A percentile compares a stretch with the other conserved stretches of the same genome.
phyloP scores from a whole-genome alignment of 1,284 basidiomycete species.

The Mycena citricolor region DNA sequence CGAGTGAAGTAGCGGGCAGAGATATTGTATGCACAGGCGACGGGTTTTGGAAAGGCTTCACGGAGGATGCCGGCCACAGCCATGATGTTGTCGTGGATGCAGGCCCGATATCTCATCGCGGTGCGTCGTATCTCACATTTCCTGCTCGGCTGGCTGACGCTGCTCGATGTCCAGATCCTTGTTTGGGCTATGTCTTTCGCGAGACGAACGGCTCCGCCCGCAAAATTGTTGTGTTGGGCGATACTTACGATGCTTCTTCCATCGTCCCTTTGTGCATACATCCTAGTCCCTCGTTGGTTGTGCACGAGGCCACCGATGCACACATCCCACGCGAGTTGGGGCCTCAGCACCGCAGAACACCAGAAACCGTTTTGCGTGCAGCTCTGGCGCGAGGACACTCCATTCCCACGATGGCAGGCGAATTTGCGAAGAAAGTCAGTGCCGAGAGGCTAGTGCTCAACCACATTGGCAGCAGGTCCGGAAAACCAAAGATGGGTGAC shows the following conservation, averaged over 20 bases:
- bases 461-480: conserved; percentile 78
- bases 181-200: conserved; percentile 78
- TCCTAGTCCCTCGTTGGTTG: conserved; percentile 51
- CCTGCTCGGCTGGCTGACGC: neutral
- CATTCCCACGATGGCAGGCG: conserved; percentile 79
- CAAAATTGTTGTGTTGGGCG: conserved; percentile 57
- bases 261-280: conserved; percentile 55
- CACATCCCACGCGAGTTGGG: conserved; percentile 62
- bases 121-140: conserved; percentile 37
- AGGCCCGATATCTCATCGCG: conserved; percentile 80
- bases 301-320: conserved; percentile 87
- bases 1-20: conserved; percentile 65
- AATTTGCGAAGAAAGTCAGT: conserved; percentile 66
- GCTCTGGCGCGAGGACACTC: conserved; percentile 65
- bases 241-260: conserved; percentile 65
- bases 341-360: conserved; percentile 51
- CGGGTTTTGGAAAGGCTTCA: conserved; percentile 72
- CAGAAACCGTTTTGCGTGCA: conserved; percentile 30
- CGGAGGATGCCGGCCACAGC: conserved; percentile 34
- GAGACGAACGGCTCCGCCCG: conserved; percentile 53
- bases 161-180: conserved; percentile 56
- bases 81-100: conserved; percentile 64
- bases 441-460: conserved; percentile 76
- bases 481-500: conserved; percentile 3
- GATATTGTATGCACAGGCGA: conserved; percentile 64